Conservation (phyloP, 106 monocot species). For the Alisma plantagoaquatica region DNA sequence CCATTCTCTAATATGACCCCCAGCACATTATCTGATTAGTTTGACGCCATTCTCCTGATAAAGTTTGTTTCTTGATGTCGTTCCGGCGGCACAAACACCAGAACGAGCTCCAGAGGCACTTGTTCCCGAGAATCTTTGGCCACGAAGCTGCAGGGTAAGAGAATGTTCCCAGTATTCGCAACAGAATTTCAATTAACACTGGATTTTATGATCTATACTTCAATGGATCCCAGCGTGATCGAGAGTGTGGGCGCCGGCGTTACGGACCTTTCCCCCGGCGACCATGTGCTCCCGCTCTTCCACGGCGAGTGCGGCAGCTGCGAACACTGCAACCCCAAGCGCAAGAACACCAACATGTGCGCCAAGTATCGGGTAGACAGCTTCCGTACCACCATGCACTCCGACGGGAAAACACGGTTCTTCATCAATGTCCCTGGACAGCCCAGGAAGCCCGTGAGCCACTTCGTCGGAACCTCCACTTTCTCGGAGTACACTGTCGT, state of each 20-base stretch:
- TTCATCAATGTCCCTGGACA: conserved; percentile 5
- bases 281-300: conserved; percentile 73
- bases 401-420: conserved; percentile 25
- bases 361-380: conserved; percentile 35
- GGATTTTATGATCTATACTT: too few species aligned
- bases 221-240: conserved; percentile 33
- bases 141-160: conserved; percentile 85
- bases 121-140: conserved; percentile 59
- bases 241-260: conserved; percentile 84
- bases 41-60: too few species aligned
- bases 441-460: conserved; percentile 48
- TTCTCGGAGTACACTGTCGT: conserved; percentile 78
- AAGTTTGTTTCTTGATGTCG: too few species aligned
- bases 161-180: too few species aligned
- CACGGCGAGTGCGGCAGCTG: conserved; percentile 64
- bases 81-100: too few species aligned
- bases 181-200: too few species aligned
- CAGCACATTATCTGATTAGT: too few species aligned
- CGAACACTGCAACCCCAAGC: conserved; percentile 29
- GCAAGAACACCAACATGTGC: conserved; percentile 49
- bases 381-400: conserved; percentile 31
- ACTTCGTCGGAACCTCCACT: conserved; percentile 77
- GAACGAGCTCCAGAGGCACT: conserved; percentile 41
- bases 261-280: conserved; percentile 42
- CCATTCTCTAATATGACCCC: too few species aligned